Conservation (phyloP, 1,284 basidiomycete species). For the Vanrija pseudolonga region DNA sequence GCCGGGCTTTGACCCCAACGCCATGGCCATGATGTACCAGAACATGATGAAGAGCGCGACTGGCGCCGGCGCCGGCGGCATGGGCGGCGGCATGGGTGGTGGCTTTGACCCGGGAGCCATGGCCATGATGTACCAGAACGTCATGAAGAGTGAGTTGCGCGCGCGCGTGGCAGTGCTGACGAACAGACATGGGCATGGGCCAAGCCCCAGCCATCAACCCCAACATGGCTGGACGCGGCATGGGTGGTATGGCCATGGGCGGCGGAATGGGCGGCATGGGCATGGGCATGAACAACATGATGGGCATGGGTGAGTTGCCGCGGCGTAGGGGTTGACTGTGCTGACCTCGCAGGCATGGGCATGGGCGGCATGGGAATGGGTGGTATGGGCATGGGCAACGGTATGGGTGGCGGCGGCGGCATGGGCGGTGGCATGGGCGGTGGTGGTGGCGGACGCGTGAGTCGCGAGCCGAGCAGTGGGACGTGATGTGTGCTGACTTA, state of each 20-base stretch:
- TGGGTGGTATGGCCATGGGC: slow-evolving; percentile 15
- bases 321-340: neutral
- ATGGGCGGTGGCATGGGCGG: slow-evolving; percentile 54
- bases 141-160: slow-evolving; percentile 43
- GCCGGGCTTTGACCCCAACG: slow-evolving; percentile 52
- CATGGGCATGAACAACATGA: slow-evolving; percentile 26
- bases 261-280: slow-evolving; percentile 18
- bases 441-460: slow-evolving; percentile 44
- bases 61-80: too few relatives aligned
- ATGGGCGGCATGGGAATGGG: slow-evolving; percentile 14
- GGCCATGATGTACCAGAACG: slow-evolving; percentile 56
- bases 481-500: neutral
- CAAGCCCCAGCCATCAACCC: slow-evolving; percentile 48
- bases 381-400: slow-evolving; percentile 21
- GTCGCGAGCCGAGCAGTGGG: neutral
- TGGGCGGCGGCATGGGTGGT: neutral
- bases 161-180: neutral
- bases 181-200: slow-evolving; percentile 32
- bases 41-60: slow-evolving; percentile 52
- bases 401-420: slow-evolving; percentile 36
- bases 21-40: slow-evolving; percentile 57
- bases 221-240: slow-evolving; percentile 34
- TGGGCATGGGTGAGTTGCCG: slow-evolving; percentile 25
- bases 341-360: slow-evolving; percentile 6
- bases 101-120: slow-evolving; percentile 51